Conservation (phyloP, 306 rosid species). For the Casuarina glauca region DNA sequence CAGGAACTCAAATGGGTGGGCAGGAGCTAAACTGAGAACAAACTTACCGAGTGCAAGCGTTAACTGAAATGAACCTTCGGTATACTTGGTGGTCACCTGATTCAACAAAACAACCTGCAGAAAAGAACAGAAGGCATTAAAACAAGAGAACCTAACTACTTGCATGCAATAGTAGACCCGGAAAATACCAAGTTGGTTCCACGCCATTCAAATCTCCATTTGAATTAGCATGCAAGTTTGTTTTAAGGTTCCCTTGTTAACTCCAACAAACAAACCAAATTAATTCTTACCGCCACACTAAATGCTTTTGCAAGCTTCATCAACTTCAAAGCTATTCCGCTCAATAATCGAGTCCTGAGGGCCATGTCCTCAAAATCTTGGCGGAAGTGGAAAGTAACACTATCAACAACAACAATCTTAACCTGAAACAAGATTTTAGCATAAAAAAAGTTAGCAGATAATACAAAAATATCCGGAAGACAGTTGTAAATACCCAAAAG, state of each 20-base stretch:
- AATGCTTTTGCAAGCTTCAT: constrained; percentile 77
- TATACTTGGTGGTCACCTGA: constrained; percentile 76
- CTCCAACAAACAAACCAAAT: constrained; percentile 22
- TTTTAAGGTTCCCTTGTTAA: constrained; percentile 12
- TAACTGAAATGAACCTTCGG: constrained; percentile 86
- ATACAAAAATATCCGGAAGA: too few species aligned
- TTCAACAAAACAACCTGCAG: constrained; percentile 85
- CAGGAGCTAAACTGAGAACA: constrained; percentile 23
- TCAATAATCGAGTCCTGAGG: constrained; percentile 76
- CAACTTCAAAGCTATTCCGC: constrained; percentile 88
- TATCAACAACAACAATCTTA: constrained; percentile 77
- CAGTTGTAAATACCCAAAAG: too few species aligned
- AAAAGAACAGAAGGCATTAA: not conserved
- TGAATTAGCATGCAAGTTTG: not conserved
- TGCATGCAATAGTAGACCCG: not conserved
- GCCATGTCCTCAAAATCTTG: constrained; percentile 92
- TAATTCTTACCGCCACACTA: constrained; percentile 65
- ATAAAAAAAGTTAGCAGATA: not conserved
- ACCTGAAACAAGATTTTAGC: constrained; percentile 47
- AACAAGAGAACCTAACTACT: constrained; percentile 7
- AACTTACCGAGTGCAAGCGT: constrained; percentile 82
- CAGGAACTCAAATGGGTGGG: constrained; percentile 14
- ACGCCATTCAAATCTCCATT: not conserved
- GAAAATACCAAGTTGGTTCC: not conserved
- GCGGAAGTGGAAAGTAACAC: constrained; percentile 93